A percentile compares a stretch with the other conserved stretches of the same genome.
Conservation (phyloP, 805 yeast genomes). For the Diddensiella santjacobensis region DNA sequence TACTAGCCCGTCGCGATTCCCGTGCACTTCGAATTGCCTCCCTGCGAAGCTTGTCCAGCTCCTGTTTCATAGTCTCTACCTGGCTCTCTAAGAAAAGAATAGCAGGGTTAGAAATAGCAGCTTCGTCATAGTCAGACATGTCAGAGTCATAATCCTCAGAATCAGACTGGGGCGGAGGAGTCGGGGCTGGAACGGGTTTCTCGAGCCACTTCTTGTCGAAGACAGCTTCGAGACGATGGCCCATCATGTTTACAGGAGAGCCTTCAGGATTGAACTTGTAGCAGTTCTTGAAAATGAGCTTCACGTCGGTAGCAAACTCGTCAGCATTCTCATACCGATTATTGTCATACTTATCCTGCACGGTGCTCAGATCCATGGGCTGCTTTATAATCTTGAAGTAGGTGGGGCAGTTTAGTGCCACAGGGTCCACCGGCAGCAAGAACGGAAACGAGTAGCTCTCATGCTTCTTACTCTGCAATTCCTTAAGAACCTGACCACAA, state of each 20-base stretch:
- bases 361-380: constrained; percentile 94
- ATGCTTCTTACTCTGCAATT: constrained; percentile 76
- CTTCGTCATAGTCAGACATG: constrained; percentile 37
- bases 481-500: constrained; percentile 78
- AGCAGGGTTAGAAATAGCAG: constrained; percentile 77
- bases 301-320: constrained; percentile 78
- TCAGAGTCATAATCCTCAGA: constrained; percentile 41
- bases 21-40: constrained; percentile 31
- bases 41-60: constrained; percentile 75
- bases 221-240: constrained; percentile 80
- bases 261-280: constrained; percentile 93
- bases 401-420: constrained; percentile 87
- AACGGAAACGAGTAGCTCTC: constrained; percentile 86
- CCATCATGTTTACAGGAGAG: constrained; percentile 94
- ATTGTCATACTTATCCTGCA: constrained; percentile 73
- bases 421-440: constrained; percentile 90
- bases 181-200: constrained; percentile 65
- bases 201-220: constrained; percentile 88
- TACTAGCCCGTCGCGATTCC: constrained; percentile 53
- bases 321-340: constrained; percentile 87
- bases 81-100: constrained; percentile 86
- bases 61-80: constrained; percentile 77
- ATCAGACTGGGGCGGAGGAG: constrained; percentile 47
- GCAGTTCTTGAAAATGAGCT: constrained; percentile 83
- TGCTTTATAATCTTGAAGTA: constrained; percentile 80